Conservation (phyloP, 2,329 filamentous ascomycete genomes). For the Monosporascus sp. region DNA sequence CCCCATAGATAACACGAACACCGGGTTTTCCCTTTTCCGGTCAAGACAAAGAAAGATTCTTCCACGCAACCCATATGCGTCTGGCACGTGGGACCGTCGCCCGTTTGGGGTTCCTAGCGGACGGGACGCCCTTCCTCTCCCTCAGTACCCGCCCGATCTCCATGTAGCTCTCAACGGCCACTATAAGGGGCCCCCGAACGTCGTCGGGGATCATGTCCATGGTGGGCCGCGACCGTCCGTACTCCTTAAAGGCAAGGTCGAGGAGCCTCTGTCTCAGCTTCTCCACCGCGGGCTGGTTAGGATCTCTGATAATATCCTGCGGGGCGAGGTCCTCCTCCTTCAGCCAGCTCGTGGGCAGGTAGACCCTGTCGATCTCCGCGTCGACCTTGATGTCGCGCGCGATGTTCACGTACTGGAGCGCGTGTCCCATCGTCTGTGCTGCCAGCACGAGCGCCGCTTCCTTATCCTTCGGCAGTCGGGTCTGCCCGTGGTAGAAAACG, state of each 20-base stretch:
- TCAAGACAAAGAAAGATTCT: conserved; percentile 16
- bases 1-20: too few relatives aligned
- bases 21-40: too few relatives aligned
- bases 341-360: conserved; percentile 63
- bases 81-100: conserved; percentile 25
- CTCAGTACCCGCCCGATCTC: conserved; percentile 64
- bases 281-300: conserved; percentile 42
- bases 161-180: conserved; percentile 72
- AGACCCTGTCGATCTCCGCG: conserved; percentile 60
- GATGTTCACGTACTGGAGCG: conserved; percentile 75
- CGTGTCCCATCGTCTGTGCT: conserved; percentile 64
- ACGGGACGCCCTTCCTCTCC: conserved; percentile 23
- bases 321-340: conserved; percentile 50
- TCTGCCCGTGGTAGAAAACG: conserved; percentile 53
- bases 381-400: conserved; percentile 68
- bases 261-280: conserved; percentile 50
- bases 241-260: conserved; percentile 56
- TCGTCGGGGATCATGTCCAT: conserved; percentile 59
- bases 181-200: conserved; percentile 58
- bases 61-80: conserved; percentile 29
- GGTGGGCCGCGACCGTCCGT: conserved; percentile 46
- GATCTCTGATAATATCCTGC: conserved; percentile 47
- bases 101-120: conserved; percentile 16
- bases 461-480: conserved; percentile 24
- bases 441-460: conserved; percentile 45